Percentiles rank a stretch among this genome's conserved stretches.
Evolutionary conservation across 23 red algal species (phyloP).

Genomic region (Gracilariopsis chorda): DNA sequence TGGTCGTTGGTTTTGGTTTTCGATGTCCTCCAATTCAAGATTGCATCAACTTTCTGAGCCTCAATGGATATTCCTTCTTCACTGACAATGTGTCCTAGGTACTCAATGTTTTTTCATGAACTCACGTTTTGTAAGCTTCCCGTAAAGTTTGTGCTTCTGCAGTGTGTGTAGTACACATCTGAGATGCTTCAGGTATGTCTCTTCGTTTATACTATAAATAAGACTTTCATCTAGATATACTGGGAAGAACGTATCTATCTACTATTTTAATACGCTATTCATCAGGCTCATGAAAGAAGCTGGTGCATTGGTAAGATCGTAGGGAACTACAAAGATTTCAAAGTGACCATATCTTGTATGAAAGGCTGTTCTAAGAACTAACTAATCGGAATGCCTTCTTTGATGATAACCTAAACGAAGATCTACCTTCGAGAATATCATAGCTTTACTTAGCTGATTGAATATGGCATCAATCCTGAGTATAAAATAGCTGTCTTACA

Average conservation of each 20-base stretch:
- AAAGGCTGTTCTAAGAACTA: neutral
- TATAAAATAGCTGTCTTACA: neutral
- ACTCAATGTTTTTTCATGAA: neutral
- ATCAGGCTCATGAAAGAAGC: slow-evolving; percentile 5
- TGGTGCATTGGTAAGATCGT: slow-evolving; percentile 6
- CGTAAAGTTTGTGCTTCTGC: neutral
- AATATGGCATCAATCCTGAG: neutral
- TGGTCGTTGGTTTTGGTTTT: neutral
- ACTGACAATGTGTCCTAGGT: neutral
- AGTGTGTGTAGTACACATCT: neutral
- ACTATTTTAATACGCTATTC: neutral
- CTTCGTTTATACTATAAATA: neutral
- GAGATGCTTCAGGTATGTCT: slow-evolving; percentile 5
- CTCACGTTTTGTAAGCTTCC: neutral
- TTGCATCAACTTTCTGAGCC: neutral
- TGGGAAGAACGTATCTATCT: neutral
- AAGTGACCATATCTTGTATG: neutral
- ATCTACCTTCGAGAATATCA: neutral
- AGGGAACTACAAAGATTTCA: neutral
- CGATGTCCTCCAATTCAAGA: neutral
- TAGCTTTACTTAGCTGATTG: neutral
- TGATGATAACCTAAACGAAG: neutral
- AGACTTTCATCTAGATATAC: slow-evolving; percentile 2
- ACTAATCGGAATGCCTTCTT: neutral
- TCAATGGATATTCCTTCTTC: neutral